Percentiles rank a stretch among this genome's conserved stretches.
Conservation (phyloP, 2,329 filamentous ascomycete species). For the Teratosphaeria viscida region DNA sequence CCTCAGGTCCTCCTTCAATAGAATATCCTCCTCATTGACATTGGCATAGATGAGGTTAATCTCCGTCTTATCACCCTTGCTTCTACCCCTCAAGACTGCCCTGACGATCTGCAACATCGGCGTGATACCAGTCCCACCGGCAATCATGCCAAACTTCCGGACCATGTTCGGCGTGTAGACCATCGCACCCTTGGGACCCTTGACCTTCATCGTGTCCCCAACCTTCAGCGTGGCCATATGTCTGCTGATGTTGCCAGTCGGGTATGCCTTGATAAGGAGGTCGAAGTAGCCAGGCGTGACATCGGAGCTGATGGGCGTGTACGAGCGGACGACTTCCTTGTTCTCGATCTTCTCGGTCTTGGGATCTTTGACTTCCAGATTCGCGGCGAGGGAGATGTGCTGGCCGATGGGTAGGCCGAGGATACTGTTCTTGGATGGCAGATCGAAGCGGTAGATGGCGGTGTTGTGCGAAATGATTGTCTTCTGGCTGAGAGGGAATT, state of each 20-base stretch:
- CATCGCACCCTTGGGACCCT: conserved; percentile 94
- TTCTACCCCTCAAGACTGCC: conserved; percentile 51
- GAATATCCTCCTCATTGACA: conserved; percentile 82
- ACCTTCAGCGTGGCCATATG: conserved; percentile 74
- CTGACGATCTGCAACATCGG: conserved; percentile 96
- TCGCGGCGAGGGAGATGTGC: conserved; percentile 91
- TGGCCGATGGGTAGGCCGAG: conserved; percentile 96
- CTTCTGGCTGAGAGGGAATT: conserved; percentile 90
- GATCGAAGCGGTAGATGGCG: conserved; percentile 93
- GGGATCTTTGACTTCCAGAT: conserved; percentile 54
- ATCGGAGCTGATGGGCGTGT: conserved; percentile 85
- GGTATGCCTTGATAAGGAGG: conserved; percentile 95
- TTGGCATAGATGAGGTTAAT: conserved; percentile 96
- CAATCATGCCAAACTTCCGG: conserved; percentile 93
- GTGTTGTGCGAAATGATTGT: conserved; percentile 96
- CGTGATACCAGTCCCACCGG: conserved; percentile 93
- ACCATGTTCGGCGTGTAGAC: conserved; percentile 97
- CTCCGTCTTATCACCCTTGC: conserved; percentile 61
- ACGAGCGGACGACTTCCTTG: conserved; percentile 82
- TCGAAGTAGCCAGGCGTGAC: conserved; percentile 87
- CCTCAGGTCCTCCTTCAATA: conserved; percentile 87
- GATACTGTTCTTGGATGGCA: conserved; percentile 66
- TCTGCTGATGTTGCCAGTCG: conserved; percentile 93
- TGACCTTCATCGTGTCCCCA: conserved; percentile 80
- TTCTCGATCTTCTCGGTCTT: conserved; percentile 57